These are phyloP conservation scores for Beauveria caledonica DNA, from an alignment of 2,329 filamentous ascomycete genomes.

Conservation along the genomic window DNA sequence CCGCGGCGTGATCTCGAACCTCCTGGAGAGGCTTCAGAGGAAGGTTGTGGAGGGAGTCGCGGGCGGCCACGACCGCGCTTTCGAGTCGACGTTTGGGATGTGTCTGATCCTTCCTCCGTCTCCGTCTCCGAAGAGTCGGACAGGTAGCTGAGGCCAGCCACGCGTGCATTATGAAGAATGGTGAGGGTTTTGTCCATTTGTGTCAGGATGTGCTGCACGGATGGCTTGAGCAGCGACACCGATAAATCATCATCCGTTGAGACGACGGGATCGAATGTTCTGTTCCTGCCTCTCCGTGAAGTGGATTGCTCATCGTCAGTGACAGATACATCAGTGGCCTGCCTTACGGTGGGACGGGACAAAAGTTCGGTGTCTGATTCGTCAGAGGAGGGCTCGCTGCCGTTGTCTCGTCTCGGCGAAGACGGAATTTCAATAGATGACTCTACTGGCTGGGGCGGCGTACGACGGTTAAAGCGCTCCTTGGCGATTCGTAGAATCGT, in stretches of 20 bases:
- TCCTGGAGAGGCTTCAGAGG: not conserved
- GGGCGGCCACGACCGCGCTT: slow-evolving; percentile 7
- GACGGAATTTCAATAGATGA: slow-evolving; percentile 17
- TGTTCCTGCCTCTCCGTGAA: not conserved
- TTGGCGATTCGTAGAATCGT: slow-evolving; percentile 59
- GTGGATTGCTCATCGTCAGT: not conserved
- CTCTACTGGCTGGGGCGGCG: not conserved
- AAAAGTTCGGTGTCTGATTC: not conserved
- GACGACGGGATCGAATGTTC: slow-evolving; percentile 41
- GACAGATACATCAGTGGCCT: not conserved
- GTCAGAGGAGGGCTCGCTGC: not conserved
- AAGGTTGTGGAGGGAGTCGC: slow-evolving; percentile 13
- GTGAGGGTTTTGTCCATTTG: slow-evolving; percentile 62
- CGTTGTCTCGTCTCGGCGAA: slow-evolving; percentile 9
- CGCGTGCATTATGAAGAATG: slow-evolving; percentile 59
- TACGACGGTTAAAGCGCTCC: slow-evolving; percentile 43
- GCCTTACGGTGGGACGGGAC: not conserved
- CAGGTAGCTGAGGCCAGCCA: slow-evolving; percentile 34
- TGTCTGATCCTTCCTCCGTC: slow-evolving; percentile 29
- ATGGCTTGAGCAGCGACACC: slow-evolving; percentile 54
- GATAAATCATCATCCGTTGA: slow-evolving; percentile 66
- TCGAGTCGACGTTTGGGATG: not conserved
- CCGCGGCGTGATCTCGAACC: slow-evolving; percentile 22
- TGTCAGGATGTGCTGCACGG: slow-evolving; percentile 60
- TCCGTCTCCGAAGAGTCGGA: slow-evolving; percentile 26